phyloP scores from a whole-genome alignment of 352 stramenopile genomes.

The Globisporangium rhizosaccharum region DNA sequence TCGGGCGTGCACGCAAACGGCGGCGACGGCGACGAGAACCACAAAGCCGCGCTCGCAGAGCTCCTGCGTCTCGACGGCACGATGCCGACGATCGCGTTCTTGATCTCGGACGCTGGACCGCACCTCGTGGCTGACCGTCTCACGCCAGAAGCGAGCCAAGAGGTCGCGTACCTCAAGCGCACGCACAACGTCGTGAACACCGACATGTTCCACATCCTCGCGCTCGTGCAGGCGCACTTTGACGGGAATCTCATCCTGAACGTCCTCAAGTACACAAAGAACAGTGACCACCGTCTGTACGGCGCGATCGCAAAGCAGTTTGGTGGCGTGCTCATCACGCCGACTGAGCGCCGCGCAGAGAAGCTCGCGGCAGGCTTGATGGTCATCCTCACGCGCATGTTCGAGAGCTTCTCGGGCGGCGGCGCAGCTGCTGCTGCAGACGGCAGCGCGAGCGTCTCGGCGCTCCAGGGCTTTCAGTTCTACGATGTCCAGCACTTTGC shows the following conservation, averaged over 20 bases:
- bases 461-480: constrained; percentile 45
- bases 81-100: too few species aligned
- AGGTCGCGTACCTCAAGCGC: too few species aligned
- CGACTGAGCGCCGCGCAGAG: constrained; percentile 21
- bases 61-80: too few species aligned
- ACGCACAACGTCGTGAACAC: too few species aligned
- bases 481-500: constrained; percentile 39
- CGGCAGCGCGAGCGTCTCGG: not conserved
- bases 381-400: constrained; percentile 55
- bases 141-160: too few species aligned
- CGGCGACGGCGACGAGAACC: too few species aligned
- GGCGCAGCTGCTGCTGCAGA: not conserved
- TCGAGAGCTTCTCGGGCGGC: constrained; percentile 15
- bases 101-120: too few species aligned
- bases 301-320: constrained; percentile 56
- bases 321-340: constrained; percentile 54
- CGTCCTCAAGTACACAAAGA: constrained; percentile 58
- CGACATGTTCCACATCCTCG: too few species aligned
- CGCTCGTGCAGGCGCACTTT: too few species aligned
- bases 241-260: constrained; percentile 49
- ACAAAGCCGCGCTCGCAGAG: too few species aligned
- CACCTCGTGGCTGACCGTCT: too few species aligned
- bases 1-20: too few species aligned
- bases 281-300: constrained; percentile 46
- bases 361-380: constrained; percentile 45